Conservation (phyloP, 2,329 filamentous ascomycete species). For the Aspergillus eucalypticola region DNA sequence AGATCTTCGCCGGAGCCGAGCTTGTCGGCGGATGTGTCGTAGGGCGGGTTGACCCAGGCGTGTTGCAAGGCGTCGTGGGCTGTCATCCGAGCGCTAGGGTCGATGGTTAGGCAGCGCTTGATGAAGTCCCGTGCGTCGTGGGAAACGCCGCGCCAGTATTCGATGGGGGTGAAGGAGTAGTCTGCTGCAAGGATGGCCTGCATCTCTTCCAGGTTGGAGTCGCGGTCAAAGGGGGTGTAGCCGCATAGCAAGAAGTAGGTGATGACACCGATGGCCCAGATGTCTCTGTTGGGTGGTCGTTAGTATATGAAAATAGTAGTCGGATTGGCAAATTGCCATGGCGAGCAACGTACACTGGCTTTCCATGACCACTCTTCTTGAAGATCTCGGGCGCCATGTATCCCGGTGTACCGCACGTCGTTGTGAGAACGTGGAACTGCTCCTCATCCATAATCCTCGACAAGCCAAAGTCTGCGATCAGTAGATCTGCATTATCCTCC, state of each 20-base stretch:
- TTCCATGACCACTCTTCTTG: conserved; percentile 96
- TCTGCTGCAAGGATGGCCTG: conserved; percentile 96
- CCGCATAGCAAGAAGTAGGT: conserved; percentile 98
- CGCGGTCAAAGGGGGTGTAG: conserved; percentile 96
- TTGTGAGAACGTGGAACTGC: conserved; percentile 95
- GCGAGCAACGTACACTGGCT: conserved; percentile 70
- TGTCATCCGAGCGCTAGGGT: conserved; percentile 83
- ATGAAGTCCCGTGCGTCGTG: conserved; percentile 88
- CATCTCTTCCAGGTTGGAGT: conserved; percentile 98
- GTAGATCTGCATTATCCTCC: conserved; percentile 93
- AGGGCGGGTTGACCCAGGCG: conserved; percentile 63
- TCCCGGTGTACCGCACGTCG: conserved; percentile 93
- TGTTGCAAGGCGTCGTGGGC: conserved; percentile 73
- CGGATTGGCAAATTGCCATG: background rate
- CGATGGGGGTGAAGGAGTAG: conserved; percentile 89
- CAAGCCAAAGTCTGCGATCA: conserved; percentile 96
- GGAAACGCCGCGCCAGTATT: conserved; percentile 96
- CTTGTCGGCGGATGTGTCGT: conserved; percentile 42
- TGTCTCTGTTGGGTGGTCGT: conserved; percentile 58
- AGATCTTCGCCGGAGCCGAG: conserved; percentile 54
- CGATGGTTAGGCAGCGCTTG: conserved; percentile 84
- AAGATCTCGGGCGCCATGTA: conserved; percentile 99
- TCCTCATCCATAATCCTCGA: conserved; percentile 99
- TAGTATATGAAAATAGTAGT: background rate
- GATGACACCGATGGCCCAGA: conserved; percentile 98